These are phyloP conservation scores for Hymenoscyphus scutula DNA, from an alignment of 2,329 filamentous ascomycete species.

Conservation along the genomic window DNA sequence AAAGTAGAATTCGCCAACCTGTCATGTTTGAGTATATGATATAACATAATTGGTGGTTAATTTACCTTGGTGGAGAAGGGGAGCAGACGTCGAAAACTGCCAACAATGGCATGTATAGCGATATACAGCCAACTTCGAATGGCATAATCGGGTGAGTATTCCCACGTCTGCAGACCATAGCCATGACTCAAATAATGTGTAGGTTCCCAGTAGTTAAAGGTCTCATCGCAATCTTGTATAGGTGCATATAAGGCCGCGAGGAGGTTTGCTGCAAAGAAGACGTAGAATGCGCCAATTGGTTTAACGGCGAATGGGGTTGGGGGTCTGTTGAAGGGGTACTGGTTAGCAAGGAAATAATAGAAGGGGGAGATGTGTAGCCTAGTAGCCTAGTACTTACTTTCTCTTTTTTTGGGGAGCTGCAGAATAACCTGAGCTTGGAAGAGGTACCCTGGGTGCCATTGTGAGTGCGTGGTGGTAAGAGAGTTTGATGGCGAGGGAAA, in stretches of 20 bases:
- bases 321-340: conserved; percentile 30
- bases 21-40: conserved; percentile 14
- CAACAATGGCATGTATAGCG: conserved; percentile 70
- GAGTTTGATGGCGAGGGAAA: not conserved
- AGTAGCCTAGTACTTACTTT: conserved; percentile 23
- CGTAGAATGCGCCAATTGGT: conserved; percentile 74
- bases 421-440: conserved; percentile 12
- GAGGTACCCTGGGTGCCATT: conserved; percentile 41
- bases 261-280: conserved; percentile 71
- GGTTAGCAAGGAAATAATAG: conserved; percentile 14
- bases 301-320: conserved; percentile 61
- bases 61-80: conserved; percentile 59
- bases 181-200: conserved; percentile 91
- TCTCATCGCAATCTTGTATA: conserved; percentile 97
- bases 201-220: conserved; percentile 99
- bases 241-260: conserved; percentile 80
- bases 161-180: conserved; percentile 95
- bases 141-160: conserved; percentile 92
- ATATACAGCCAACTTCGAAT: conserved; percentile 96
- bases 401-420: conserved; percentile 22
- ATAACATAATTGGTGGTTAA: too few relatives aligned
- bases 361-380: not conserved
- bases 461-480: conserved; percentile 16
- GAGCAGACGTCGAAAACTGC: conserved; percentile 63
- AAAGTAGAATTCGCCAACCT: conserved; percentile 80